Percentiles rank a stretch among this genome's conserved stretches.
phyloP scores from a whole-genome alignment of 305 asterid species.

The Fraxinus albicans region DNA sequence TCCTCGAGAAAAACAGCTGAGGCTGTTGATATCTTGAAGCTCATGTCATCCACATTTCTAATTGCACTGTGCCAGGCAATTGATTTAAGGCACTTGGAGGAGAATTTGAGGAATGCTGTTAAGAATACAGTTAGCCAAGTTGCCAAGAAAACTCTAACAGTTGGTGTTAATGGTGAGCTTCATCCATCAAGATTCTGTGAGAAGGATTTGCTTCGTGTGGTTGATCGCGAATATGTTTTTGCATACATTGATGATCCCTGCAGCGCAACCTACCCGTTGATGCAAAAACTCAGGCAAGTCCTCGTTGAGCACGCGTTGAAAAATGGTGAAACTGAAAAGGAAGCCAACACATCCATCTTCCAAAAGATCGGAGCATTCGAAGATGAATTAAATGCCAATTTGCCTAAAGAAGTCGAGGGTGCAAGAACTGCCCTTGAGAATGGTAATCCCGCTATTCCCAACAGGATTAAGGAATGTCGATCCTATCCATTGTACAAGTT shows the following conservation, averaged over 20 bases:
- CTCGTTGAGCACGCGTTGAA: constrained; percentile 70
- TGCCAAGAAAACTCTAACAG: constrained; percentile 57
- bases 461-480: constrained; percentile 72
- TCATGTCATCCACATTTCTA: constrained; percentile 70
- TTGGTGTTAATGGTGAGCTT: constrained; percentile 71
- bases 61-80: constrained; percentile 77
- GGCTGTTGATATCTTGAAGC: constrained; percentile 74
- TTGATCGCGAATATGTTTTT: constrained; percentile 68
- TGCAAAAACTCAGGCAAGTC: constrained; percentile 75
- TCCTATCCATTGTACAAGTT: constrained; percentile 79
- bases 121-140: constrained; percentile 78
- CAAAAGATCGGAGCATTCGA: constrained; percentile 73
- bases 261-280: constrained; percentile 61
- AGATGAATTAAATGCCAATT: constrained; percentile 52
- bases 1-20: constrained; percentile 76
- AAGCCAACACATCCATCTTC: constrained; percentile 59
- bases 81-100: constrained; percentile 76
- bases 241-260: constrained; percentile 74
- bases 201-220: constrained; percentile 70
- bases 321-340: constrained; percentile 66
- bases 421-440: constrained; percentile 58
- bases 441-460: constrained; percentile 51
- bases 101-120: constrained; percentile 58
- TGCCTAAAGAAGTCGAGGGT: constrained; percentile 74
- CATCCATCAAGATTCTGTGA: constrained; percentile 86